A percentile compares a stretch with the other conserved stretches of the same genome.
Evolutionary conservation across 2,329 filamentous ascomycete genomes (phyloP).

Genomic region (Colletotrichum euphorbiae): DNA sequence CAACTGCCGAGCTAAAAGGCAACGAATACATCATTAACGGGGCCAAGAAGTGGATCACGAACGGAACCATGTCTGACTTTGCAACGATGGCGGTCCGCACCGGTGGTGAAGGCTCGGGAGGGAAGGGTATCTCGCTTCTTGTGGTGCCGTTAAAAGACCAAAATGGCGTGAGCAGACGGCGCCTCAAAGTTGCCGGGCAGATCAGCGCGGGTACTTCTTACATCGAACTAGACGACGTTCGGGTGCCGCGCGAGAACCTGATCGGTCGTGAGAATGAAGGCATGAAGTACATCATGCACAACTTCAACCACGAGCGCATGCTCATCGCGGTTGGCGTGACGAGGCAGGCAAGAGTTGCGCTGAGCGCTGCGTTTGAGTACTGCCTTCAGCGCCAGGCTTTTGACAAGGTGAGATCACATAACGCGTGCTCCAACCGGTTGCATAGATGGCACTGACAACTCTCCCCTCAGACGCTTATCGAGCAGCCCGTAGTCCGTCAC

Average conservation of each 20-base stretch:
- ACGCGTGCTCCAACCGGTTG: accelerated
- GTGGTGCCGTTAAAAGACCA: slow-evolving; percentile 77
- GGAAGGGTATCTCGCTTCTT: slow-evolving; percentile 72
- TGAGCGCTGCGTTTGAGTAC: slow-evolving; percentile 52
- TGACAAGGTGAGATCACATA: slow-evolving; percentile 41
- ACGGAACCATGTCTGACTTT: slow-evolving; percentile 77
- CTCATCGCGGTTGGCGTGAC: slow-evolving; percentile 74
- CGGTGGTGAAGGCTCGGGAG: slow-evolving; percentile 67
- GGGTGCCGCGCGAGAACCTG: slow-evolving; percentile 76
- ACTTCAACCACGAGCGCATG: slow-evolving; percentile 84
- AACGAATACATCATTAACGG: slow-evolving; percentile 78
- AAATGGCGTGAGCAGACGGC: slow-evolving; percentile 74
- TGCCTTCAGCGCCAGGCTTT: slow-evolving; percentile 54
- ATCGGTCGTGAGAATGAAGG: slow-evolving; percentile 77
- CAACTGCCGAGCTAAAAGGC: slow-evolving; percentile 73
- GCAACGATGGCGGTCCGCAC: slow-evolving; percentile 80
- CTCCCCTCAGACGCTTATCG: slow-evolving; percentile 66
- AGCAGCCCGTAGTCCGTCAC: slow-evolving; percentile 80
- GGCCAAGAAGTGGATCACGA: slow-evolving; percentile 85
- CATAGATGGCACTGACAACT: neutral
- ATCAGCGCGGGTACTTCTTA: slow-evolving; percentile 76
- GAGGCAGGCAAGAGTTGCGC: slow-evolving; percentile 62
- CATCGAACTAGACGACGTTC: slow-evolving; percentile 81
- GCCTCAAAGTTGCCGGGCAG: slow-evolving; percentile 75
- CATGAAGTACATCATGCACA: slow-evolving; percentile 81